A percentile compares a stretch with the other conserved stretches of the same genome.
Evolutionary conservation across 1,139 yeast species (phyloP).

Genomic region (Candida gigantensis): DNA sequence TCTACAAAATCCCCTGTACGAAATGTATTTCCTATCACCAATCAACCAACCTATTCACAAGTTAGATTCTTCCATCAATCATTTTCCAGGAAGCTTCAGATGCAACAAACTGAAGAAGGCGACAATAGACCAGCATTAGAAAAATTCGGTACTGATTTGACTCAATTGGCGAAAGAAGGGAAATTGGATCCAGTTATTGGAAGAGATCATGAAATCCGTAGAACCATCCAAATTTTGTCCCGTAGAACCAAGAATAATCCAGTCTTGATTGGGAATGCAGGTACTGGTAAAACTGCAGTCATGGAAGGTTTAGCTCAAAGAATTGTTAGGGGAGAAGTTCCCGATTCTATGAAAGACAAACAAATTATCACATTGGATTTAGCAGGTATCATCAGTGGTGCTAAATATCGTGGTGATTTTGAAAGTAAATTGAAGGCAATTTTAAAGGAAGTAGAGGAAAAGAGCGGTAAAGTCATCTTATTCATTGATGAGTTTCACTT

Average conservation of each 20-base stretch:
- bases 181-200: constrained; percentile 97
- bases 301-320: constrained; percentile 97
- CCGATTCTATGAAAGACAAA: constrained; percentile 88
- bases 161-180: constrained; percentile 84
- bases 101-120: constrained; percentile 47
- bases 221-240: constrained; percentile 89
- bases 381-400: constrained; percentile 89
- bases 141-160: constrained; percentile 83
- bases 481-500: constrained; percentile 94
- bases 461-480: constrained; percentile 74
- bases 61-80: constrained; percentile 21
- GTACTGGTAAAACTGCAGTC: constrained; percentile 96
- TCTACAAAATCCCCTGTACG: neutral
- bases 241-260: constrained; percentile 95
- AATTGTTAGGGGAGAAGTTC: constrained; percentile 88
- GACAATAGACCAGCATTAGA: constrained; percentile 77
- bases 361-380: constrained; percentile 80
- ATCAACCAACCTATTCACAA: constrained; percentile 3
- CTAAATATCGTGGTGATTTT: constrained; percentile 93
- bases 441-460: constrained; percentile 82
- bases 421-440: constrained; percentile 87
- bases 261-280: constrained; percentile 91
- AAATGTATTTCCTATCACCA: neutral
- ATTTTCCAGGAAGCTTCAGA: constrained; percentile 27
- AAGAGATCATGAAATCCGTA: constrained; percentile 88